Percentiles rank a stretch among this genome's conserved stretches.
These are phyloP conservation scores for Lasiodiplodia citricola DNA, from an alignment of 2,329 filamentous ascomycete species.

Conservation along the genomic window DNA sequence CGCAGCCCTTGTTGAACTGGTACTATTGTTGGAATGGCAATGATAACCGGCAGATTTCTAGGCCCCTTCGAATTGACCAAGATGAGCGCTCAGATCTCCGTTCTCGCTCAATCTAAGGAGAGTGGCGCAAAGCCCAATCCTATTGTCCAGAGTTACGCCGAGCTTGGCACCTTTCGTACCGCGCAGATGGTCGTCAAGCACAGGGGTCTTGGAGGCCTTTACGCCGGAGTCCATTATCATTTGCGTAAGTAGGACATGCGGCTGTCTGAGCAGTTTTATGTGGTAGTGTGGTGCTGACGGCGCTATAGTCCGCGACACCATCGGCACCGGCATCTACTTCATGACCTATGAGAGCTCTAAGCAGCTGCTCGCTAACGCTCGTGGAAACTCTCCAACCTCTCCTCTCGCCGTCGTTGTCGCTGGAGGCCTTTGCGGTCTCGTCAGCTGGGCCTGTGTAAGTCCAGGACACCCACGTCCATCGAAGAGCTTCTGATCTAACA, in stretches of 20 bases:
- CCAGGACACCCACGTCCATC: constrained; percentile 32
- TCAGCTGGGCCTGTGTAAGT: constrained; percentile 72
- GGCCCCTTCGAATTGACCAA: constrained; percentile 90
- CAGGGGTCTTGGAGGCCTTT: constrained; percentile 73
- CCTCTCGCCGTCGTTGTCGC: constrained; percentile 79
- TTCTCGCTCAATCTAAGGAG: constrained; percentile 68
- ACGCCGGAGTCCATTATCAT: constrained; percentile 81
- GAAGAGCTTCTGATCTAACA: constrained; percentile 29
- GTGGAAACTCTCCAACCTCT: constrained; percentile 75
- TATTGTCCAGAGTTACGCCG: constrained; percentile 67
- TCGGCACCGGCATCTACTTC: constrained; percentile 86
- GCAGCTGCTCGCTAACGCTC: constrained; percentile 77
- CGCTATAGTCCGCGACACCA: constrained; percentile 74
- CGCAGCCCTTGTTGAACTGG: constrained; percentile 24
- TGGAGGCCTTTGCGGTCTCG: constrained; percentile 80
- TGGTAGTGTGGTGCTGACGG: constrained; percentile 15
- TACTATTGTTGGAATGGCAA: background rate
- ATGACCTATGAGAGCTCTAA: constrained; percentile 89
- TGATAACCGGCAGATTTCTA: constrained; percentile 38
- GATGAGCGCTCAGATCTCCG: constrained; percentile 82
- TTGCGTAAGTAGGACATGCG: constrained; percentile 61
- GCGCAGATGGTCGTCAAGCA: constrained; percentile 78
- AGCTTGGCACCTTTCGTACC: constrained; percentile 77
- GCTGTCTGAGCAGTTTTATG: background rate
- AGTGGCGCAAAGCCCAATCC: constrained; percentile 42